A percentile compares a stretch with the other conserved stretches of the same genome.
Conservation (phyloP, 495 filamentous ascomycete species). For the Lophiostoma macrostomum region DNA sequence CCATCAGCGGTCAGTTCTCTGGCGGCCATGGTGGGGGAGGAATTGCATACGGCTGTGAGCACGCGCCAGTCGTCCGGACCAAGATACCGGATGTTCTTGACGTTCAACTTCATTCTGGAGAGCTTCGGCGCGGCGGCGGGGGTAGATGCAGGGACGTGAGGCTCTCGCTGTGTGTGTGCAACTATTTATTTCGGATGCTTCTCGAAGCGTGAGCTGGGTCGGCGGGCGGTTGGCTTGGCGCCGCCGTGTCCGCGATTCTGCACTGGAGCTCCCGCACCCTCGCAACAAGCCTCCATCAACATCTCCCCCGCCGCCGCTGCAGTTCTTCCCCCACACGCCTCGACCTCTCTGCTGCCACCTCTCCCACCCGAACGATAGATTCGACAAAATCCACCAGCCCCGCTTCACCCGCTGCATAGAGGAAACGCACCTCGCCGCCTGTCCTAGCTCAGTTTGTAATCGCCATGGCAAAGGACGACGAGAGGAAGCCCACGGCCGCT, state of each 20-base stretch:
- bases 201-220: constrained; percentile 12
- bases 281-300: constrained; percentile 4
- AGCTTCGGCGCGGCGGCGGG: neutral
- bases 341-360: neutral
- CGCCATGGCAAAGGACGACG: constrained; percentile 87
- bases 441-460: constrained; percentile 29
- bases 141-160: neutral
- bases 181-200: constrained; percentile 13
- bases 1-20: constrained; percentile 41
- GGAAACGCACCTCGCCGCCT: constrained; percentile 25
- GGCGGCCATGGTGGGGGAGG: constrained; percentile 8
- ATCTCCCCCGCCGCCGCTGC: neutral
- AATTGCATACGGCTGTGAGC: constrained; percentile 72
- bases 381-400: constrained; percentile 3
- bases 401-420: no score
- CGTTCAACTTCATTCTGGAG: constrained; percentile 83
- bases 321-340: neutral
- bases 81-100: constrained; percentile 86
- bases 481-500: constrained; percentile 67
- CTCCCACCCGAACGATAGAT: no score
- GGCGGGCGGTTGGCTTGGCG: constrained; percentile 7
- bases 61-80: constrained; percentile 91
- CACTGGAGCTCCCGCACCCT: constrained; percentile 5
- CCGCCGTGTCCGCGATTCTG: neutral
- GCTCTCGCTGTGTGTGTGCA: neutral